Base-by-base conservation (phyloP, 2,329 filamentous ascomycete genomes). In the Beauveria sp. region DNA sequence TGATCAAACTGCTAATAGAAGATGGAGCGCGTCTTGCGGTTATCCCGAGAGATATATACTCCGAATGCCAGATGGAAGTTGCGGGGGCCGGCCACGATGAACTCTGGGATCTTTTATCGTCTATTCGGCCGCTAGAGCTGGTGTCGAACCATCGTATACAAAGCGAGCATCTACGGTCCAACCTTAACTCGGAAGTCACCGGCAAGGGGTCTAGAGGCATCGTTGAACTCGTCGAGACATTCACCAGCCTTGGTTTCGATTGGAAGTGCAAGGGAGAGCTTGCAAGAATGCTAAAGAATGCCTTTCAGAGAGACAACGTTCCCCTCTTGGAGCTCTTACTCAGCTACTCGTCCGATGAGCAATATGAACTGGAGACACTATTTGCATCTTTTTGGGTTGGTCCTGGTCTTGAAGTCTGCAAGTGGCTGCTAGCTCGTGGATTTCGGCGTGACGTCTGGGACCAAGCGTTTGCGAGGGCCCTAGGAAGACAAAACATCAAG, bases 371-470 rank as follows among this genome's bases (percentile, higher is more conserved):
- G 7, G 18, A 55, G 31, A 31, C 7, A 12, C 24, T 31, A 9
- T 5, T 28, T 9, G 8, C 6, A n/a, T 7, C 0, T 7, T 2
- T 5, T 4, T 0, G 3, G n/a, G 0, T 12, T 3, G 20, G 3
- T 5, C 4, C 1, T 1, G 5, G 34, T 24, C 8, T 10, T 20
- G 8, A 45, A 4, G 40, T 34, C 2, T n/a, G 24, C 7, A 20
- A 14, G 40, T 20, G 43, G 52, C 20, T 55, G 9, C 40, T 55
- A 14, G 8, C 38, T 55, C 52, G 40, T 20, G 52, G 20, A 2
- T 20, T 45, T 31, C 10, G 8, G 4, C 31, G 6, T 18, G 16
- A 5, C 16, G 8, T 54, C 5, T 43, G 20, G n/a, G 22, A 43
- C 12, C 10, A 18, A 28, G 34, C 26, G 3, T 54, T 34, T 31